Base-by-base conservation (phyloP, 2,329 filamentous ascomycete genomes). In the Thelonectria rubi region DNA sequence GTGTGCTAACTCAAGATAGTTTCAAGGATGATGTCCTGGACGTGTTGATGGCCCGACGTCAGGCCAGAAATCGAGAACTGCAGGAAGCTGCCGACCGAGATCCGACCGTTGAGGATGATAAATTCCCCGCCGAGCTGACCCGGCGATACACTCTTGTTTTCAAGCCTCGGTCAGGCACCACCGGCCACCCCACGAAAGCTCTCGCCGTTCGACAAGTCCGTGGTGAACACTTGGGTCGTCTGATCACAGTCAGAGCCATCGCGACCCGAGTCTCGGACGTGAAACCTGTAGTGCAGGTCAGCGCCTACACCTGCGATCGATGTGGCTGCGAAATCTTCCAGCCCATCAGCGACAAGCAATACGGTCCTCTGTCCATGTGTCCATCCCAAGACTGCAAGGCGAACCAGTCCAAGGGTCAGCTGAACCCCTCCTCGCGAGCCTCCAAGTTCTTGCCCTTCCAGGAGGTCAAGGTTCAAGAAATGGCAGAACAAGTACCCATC, bases 1-100 rank as follows among this genome's bases (percentile, higher is more conserved):
- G 26, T 37, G 17, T 39, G n/a, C 60, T 69, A 24, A 70, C 45
- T 15, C 45, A 42, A 24, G 17, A 48, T 68, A 93, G 90, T 69
- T 98, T 97, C 84, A 98, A 98, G 77, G 94, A 97, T 73, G 95
- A 99, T 78, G 94, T 98, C 10, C 85, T 99, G 45, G 95, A 99
- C 78, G 92, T 99, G 30, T 90, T 99, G 73, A 96, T 97, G 91
- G 92, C 93, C 42, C 92, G 97, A 74, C 90, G 95, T 70, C 89
- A 92, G 70, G 90, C 89, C 71, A 88, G 93, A 69, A 98, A 99
- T 76, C 91, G 92, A 67, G 89, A 90, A 45, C 84, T 96, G 64
- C 80, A 84, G 18, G 84, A 88, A 68, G 84, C 85, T n/a, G 86
- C 88, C 21, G 90, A 92, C 69, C 80, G 85, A 72, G 87, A 94